Conservation (phyloP, 2,329 filamentous ascomycete genomes). For the Penicillium rolfsii region DNA sequence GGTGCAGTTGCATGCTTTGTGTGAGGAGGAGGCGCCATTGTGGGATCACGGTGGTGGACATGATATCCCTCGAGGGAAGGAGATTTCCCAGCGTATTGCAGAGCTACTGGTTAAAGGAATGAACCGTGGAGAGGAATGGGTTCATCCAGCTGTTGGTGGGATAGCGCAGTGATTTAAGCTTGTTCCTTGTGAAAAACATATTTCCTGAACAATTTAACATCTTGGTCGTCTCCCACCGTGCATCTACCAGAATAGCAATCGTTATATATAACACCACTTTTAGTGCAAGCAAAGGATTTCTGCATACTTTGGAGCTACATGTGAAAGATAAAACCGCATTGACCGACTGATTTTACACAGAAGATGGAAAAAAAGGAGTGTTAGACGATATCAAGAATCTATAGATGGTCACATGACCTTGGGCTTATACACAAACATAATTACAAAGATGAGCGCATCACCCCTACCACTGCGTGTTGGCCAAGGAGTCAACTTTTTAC, state of each 20-base stretch:
- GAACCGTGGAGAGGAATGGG: neutral
- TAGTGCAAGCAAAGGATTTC: too few species aligned
- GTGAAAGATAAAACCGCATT: too few species aligned
- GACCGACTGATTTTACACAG: too few species aligned
- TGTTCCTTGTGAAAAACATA: neutral
- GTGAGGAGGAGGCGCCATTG: neutral
- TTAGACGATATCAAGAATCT: too few species aligned
- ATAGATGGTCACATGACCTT: neutral
- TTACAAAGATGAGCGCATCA: neutral
- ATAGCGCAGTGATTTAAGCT: neutral
- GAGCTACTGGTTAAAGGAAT: neutral
- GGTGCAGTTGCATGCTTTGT: neutral
- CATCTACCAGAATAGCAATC: too few species aligned
- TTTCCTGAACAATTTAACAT: neutral
- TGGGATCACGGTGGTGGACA: neutral
- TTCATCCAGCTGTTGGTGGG: neutral
- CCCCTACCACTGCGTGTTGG: neutral
- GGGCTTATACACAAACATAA: neutral
- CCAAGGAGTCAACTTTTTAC: neutral
- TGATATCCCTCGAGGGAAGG: neutral
- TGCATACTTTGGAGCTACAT: too few species aligned
- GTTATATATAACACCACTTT: too few species aligned
- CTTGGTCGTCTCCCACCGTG: too few species aligned
- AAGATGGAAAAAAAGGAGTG: too few species aligned
- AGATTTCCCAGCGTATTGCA: neutral